Percentiles rank a stretch among this genome's conserved stretches.
These are phyloP conservation scores for Aureobasidium melanogenum DNA, from an alignment of 2,329 filamentous ascomycete species.

Conservation along the genomic window DNA sequence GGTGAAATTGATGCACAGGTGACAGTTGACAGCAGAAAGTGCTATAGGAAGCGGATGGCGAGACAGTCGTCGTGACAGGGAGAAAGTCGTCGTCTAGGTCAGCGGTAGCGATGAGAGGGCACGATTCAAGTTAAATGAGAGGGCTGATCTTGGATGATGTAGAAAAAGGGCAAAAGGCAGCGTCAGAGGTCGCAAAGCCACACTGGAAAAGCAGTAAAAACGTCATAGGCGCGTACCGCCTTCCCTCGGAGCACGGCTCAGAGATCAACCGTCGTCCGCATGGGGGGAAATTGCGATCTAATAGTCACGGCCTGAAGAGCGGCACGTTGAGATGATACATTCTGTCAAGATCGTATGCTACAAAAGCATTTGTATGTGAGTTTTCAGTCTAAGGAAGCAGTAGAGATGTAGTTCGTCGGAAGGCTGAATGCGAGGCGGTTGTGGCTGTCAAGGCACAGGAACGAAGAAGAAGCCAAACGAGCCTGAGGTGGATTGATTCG, in stretches of 20 bases:
- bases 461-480: not conserved
- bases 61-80: not conserved
- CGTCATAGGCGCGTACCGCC: not conserved
- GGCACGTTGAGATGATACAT: not conserved
- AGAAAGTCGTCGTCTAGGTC: not conserved
- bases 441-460: not conserved
- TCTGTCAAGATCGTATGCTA: not conserved
- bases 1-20: not conserved
- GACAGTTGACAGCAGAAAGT: not conserved
- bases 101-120: not conserved
- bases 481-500: not conserved
- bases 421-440: slow-evolving; percentile 1
- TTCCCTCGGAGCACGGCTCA: not conserved
- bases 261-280: not conserved
- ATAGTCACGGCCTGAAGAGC: not conserved
- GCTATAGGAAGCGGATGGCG: not conserved
- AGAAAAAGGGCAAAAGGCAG: slow-evolving; percentile 2
- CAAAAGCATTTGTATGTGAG: not conserved
- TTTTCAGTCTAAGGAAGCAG: not conserved
- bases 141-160: not conserved
- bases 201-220: not conserved
- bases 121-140: not conserved
- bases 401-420: not conserved
- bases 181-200: not conserved
- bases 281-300: slow-evolving; percentile 1